Evolutionary conservation across 768 basidiomycete genomes (phyloP), one percentile per base, ranked within the genome.

Genomic region (Cyathus striatus): DNA sequence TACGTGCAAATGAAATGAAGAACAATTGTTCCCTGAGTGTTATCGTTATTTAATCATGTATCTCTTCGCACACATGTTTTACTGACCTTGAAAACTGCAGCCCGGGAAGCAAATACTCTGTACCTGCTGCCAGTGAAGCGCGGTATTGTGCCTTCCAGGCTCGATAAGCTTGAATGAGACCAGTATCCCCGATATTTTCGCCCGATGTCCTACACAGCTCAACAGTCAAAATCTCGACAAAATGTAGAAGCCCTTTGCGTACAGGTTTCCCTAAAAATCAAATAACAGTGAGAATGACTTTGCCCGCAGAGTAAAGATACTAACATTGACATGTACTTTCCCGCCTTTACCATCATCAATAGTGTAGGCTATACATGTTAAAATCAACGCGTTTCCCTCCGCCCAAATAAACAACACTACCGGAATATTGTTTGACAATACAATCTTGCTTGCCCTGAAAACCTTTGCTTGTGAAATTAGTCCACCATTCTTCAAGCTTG

Each of bases 401-500:
- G 20, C 25, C 27, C 17, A 20, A 14, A 25, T 14, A 27, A 42
- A 6, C 18, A 32, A 5, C 46, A 72, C 18, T 53, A 86, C 86
- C 73, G n/a, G 86, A 89, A 64, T 83, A 98, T 60, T 97, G 94
- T 41, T 86, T 75, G n/a, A 88, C 80, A 42, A 99, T 85, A 59
- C 95, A 98, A 42, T 86, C 76, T 53, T 91, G 86, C 42, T 84
- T 83, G 47, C 76, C 72, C 42, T 89, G 70, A 72, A 94, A 99
- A 0, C 83, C 85, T 48, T 80, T 73, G 52, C 84, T 89, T 3
- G 95, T 97, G 32, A 70, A 66, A 47, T 93, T 88, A 2, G 89
- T 85, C 93, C 93, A 97, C 93, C 93, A 97, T 53, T 92, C 73
- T 45, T 86, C 81, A 10, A 93, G 67, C 62, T 85, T 85, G 40